Evolutionary conservation across 352 stramenopile species (phyloP).

Genomic region (Thalassiosira hispida): DNA sequence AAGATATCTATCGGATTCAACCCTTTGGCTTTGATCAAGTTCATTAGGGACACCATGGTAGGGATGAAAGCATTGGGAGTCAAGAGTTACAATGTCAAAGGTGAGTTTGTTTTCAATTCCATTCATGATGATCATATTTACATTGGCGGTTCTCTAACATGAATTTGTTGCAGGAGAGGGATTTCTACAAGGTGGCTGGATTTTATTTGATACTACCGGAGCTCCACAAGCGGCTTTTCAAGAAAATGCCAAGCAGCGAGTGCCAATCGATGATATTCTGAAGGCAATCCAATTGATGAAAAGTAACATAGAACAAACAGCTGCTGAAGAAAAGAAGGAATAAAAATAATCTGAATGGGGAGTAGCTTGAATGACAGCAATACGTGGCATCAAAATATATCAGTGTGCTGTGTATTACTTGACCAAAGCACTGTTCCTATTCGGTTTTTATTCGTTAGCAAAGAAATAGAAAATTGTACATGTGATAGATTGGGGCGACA

Average conservation of each 20-base stretch:
- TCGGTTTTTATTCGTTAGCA: neutral
- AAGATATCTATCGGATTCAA: constrained; percentile 66
- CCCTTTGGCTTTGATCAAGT: constrained; percentile 59
- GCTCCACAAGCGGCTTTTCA: constrained; percentile 65
- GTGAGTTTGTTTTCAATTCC: constrained; percentile 14
- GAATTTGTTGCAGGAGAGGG: constrained; percentile 68
- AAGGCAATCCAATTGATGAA: constrained; percentile 27
- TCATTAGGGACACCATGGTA: constrained; percentile 42
- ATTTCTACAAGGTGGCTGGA: constrained; percentile 70
- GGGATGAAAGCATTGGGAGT: constrained; percentile 46
- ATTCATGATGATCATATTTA: neutral
- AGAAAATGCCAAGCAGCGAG: constrained; percentile 66
- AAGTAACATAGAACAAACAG: neutral
- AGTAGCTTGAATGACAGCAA: constrained; percentile 37
- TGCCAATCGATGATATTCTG: constrained; percentile 68
- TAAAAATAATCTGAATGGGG: neutral
- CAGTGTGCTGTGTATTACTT: constrained; percentile 21
- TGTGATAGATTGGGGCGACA: too few species aligned
- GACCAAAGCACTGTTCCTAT: neutral
- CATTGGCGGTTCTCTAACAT: neutral
- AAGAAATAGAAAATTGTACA: constrained; percentile 1
- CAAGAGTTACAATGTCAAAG: constrained; percentile 60
- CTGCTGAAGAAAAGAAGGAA: neutral
- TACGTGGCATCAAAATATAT: constrained; percentile 8
- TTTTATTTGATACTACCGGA: constrained; percentile 72